Conservation (phyloP, 2,329 filamentous ascomycete species). For the Botryotinia globosa region DNA sequence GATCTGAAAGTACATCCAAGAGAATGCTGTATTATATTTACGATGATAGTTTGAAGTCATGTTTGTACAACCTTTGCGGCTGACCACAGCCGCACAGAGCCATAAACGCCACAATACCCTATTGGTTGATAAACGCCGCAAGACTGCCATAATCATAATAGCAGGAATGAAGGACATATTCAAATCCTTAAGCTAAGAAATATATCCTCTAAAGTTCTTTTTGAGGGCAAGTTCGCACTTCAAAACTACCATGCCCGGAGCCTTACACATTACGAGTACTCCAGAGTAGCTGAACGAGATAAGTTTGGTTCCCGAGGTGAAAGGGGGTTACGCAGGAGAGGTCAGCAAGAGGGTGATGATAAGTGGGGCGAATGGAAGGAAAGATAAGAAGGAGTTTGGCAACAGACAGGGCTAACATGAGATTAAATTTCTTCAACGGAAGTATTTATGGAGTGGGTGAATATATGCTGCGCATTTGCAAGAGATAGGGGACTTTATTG, state of each 20-base stretch:
- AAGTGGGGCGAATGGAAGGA: neutral
- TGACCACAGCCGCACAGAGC: neutral
- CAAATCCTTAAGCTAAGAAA: neutral
- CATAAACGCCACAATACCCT: neutral
- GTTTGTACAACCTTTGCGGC: neutral
- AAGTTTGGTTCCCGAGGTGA: neutral
- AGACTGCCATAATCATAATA: neutral
- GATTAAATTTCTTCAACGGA: neutral
- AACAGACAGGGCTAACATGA: neutral
- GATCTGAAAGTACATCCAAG: neutral
- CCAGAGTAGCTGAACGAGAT: neutral
- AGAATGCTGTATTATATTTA: neutral
- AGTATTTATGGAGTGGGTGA: neutral
- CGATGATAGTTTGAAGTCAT: neutral
- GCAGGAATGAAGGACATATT: neutral
- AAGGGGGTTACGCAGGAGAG: neutral
- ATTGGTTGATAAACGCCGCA: neutral
- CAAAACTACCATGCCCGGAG: neutral
- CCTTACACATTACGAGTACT: neutral
- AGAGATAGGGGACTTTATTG: neutral
- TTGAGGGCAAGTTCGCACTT: fast-evolving
- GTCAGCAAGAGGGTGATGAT: neutral
- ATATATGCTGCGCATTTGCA: neutral
- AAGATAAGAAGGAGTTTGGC: neutral
- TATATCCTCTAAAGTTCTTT: neutral